Conservation (phyloP, 2,329 filamentous ascomycete genomes). For the Aspergillus pseudotamarii region DNA sequence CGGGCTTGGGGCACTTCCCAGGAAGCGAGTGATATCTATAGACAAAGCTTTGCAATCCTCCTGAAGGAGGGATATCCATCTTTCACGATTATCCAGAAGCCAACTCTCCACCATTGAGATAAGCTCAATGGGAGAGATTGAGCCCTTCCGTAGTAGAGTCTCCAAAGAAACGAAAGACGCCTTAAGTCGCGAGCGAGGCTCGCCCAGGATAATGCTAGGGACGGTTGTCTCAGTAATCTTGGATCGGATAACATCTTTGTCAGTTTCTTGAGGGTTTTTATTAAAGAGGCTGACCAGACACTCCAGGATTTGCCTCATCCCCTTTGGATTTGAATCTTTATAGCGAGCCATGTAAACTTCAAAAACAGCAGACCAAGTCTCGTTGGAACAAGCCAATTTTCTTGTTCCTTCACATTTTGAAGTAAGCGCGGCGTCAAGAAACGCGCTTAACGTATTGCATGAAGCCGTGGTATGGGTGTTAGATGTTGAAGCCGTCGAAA, state of each 20-base stretch:
- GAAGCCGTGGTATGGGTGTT: constrained; percentile 44
- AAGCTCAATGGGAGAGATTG: constrained; percentile 34
- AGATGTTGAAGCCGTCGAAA: constrained; percentile 41
- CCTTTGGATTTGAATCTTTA: constrained; percentile 47
- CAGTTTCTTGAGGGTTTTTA: constrained; percentile 29
- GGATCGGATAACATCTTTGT: constrained; percentile 22
- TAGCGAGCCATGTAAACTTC: constrained; percentile 44
- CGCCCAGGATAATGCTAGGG: constrained; percentile 42
- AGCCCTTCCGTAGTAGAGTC: constrained; percentile 41
- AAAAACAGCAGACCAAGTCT: constrained; percentile 45
- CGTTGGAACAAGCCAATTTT: constrained; percentile 35
- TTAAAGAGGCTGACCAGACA: constrained; percentile 41
- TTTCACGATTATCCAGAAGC: constrained; percentile 34
- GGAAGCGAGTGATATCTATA: constrained; percentile 26
- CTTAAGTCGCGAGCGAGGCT: constrained; percentile 43
- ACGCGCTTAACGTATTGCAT: constrained; percentile 49
- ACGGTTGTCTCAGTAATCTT: constrained; percentile 31
- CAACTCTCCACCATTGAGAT: constrained; percentile 34
- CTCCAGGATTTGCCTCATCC: constrained; percentile 48
- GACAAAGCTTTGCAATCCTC: constrained; percentile 36
- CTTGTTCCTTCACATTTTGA: constrained; percentile 36
- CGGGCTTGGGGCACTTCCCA: constrained; percentile 12
- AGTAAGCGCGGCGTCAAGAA: constrained; percentile 41
- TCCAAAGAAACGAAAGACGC: constrained; percentile 41
- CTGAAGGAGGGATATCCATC: constrained; percentile 37